Percentiles rank a stretch among this genome's conserved stretches.
phyloP scores from a whole-genome alignment of 345 rosid genomes.

The Euphorbia tirucalli region DNA sequence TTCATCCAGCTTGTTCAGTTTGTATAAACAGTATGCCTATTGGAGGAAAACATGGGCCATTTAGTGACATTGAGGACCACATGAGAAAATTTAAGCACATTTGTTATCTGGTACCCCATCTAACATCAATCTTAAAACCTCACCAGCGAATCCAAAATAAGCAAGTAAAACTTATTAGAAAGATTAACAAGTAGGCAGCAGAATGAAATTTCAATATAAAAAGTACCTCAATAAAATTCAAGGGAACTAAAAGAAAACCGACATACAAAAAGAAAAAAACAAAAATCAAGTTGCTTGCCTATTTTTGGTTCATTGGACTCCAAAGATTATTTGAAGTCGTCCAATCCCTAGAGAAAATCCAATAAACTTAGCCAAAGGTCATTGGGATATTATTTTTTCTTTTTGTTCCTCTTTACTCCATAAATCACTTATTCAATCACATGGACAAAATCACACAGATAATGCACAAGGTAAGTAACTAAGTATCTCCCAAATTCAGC shows the following conservation, averaged over 20 bases:
- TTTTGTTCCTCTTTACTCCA: neutral
- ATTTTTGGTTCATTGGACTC: neutral
- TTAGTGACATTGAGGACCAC: neutral
- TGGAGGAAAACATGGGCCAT: neutral
- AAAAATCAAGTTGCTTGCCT: neutral
- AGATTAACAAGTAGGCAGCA: neutral
- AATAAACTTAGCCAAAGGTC: neutral
- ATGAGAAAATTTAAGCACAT: neutral
- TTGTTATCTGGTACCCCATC: neutral
- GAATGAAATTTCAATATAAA: neutral
- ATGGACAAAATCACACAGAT: neutral
- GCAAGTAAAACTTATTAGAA: neutral
- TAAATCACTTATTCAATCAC: neutral
- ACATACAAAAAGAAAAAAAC: neutral
- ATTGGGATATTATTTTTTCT: neutral
- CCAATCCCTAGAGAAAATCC: neutral
- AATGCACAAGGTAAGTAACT: neutral
- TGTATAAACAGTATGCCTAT: constrained; percentile 93
- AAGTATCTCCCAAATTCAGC: neutral
- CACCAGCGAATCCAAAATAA: neutral
- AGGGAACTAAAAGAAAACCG: neutral
- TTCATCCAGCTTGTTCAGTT: constrained; percentile 78
- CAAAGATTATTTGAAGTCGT: neutral
- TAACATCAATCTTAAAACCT: neutral
- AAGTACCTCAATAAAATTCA: neutral